A percentile compares a stretch with the other conserved stretches of the same genome.
These are phyloP conservation scores for Paraurostyla sp. DNA, from an alignment of 73 alveolate species.

Conservation along the genomic window DNA sequence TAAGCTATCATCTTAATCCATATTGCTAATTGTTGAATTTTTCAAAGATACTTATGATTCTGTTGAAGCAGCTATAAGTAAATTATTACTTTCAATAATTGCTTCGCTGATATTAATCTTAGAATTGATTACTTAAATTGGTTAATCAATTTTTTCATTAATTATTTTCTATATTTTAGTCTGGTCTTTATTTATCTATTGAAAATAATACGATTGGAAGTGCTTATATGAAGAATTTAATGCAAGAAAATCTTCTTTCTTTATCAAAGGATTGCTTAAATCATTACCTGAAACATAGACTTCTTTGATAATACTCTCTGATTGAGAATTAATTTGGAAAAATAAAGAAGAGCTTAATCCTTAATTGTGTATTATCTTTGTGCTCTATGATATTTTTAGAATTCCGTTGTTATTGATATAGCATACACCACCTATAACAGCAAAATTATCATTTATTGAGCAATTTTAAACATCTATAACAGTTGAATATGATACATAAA, in stretches of 20 bases:
- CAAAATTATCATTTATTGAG: conserved; percentile 25
- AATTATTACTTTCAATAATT: background rate
- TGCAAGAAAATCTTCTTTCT: background rate
- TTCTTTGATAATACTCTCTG: background rate
- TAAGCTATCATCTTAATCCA: background rate
- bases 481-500: conserved; percentile 30
- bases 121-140: conserved; percentile 32
- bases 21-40: background rate
- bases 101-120: background rate
- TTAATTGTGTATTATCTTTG: background rate
- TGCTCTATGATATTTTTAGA: background rate
- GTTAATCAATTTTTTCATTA: conserved; percentile 31
- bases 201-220: background rate
- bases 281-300: conserved; percentile 7
- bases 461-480: conserved; percentile 4
- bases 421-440: conserved; percentile 59
- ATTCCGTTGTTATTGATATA: conserved; percentile 59
- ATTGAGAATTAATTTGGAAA: conserved; percentile 5
- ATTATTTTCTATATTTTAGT: conserved; percentile 30
- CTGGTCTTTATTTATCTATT: background rate
- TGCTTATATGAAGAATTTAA: background rate
- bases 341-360: conserved; percentile 47
- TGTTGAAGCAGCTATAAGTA: conserved; percentile 6
- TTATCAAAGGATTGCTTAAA: conserved; percentile 6
- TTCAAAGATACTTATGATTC: background rate